Conservation (phyloP, 2,329 filamentous ascomycete species). For the Elsinoe batatas region DNA sequence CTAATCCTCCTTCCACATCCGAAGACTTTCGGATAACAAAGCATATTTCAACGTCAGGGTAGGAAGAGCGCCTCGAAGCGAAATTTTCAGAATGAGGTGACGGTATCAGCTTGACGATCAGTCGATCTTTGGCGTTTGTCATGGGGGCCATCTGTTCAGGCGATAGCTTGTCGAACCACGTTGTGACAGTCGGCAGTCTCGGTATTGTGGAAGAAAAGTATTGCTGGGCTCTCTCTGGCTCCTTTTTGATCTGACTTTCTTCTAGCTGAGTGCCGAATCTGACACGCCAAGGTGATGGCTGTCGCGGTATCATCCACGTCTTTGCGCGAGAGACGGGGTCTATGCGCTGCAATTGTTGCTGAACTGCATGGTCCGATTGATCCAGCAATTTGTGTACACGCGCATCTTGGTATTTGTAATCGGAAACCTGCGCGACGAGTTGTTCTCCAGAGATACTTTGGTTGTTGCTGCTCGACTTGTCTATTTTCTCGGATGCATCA, state of each 20-base stretch:
- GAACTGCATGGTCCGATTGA: no score
- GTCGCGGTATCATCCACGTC: neutral
- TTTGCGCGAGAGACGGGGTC: neutral
- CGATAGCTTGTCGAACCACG: neutral
- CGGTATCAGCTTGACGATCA: constrained; percentile 13
- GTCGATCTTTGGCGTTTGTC: neutral
- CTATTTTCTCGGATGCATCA: no score
- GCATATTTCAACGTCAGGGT: constrained; percentile 2
- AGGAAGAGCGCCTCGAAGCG: neutral
- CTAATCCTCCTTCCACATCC: neutral
- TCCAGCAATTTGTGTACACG: no score
- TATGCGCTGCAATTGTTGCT: no score
- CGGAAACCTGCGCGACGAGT: no score
- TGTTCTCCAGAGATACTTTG: no score
- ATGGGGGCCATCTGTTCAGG: neutral
- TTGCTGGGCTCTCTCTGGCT: neutral
- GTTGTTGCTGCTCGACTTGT: no score
- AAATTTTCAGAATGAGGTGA: constrained; percentile 8
- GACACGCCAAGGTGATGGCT: neutral
- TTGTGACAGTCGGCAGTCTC: neutral
- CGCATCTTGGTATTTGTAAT: no score
- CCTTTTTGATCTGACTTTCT: neutral
- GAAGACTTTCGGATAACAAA: neutral
- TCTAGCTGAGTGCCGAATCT: neutral
- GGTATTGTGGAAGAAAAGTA: neutral